Base-by-base conservation (phyloP, 2,329 filamentous ascomycete genomes). In the Fusarium praegraminearum region DNA sequence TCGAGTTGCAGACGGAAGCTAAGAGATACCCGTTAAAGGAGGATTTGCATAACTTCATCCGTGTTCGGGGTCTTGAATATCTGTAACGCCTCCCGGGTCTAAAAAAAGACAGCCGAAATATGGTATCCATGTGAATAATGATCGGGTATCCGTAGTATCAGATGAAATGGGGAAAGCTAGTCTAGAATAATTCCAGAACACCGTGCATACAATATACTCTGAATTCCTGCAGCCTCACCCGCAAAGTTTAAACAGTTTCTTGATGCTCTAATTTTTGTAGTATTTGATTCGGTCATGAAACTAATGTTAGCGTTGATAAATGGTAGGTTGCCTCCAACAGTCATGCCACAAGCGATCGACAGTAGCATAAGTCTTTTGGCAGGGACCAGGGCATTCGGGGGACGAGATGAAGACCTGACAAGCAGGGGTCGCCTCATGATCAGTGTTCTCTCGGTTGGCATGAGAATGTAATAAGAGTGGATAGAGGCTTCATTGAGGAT, bases 401-500 rank as follows among this genome's bases (percentile, higher is more conserved):
- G 57, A 54, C 43, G 59, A 67, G 52, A 60, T 70, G 57, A 69
- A 62, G 47, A 41, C 33, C 35, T 52, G 7, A 30, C 32, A 40
- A 33, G 60, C 60, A 63, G 35, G 60, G 60, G 58, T 40, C 60
- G 43, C 56, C 62, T 24, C 18, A 63, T 63, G 58, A 57, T 33
- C 60, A 45, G 22, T 63, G 58, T 56, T 30, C 53, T 30, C 45
- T 57, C 58, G 53, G 57, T 47, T 50, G 59, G 65, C 69, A 74
- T 74, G 58, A 73, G 71, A 46, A 60, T 63, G 65, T 58, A 73
- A 73, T 68, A 59, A 66, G 58, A 50, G 61, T 66, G 69, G 62
- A 62, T 62, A 56, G 22, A 55, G 26, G 59, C 24, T 45, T 40
- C 57, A 58, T 58, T 57, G 36, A 61, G 28, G 18, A 53, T 33